Base-by-base conservation (phyloP, 1,139 yeast species). In the Sugiyamaella xylanicola region DNA sequence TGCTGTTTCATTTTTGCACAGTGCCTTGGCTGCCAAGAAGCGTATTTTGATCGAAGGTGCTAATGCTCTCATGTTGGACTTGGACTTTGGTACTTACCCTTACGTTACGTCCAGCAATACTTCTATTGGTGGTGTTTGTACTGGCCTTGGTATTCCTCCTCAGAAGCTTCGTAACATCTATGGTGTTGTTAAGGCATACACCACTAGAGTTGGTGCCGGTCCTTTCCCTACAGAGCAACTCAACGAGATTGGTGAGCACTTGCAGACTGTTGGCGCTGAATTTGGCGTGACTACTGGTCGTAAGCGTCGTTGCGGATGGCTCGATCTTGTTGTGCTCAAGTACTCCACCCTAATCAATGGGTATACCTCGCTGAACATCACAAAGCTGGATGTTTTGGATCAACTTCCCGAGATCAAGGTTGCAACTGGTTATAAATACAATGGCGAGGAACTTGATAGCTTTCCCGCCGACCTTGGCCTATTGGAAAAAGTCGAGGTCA, bases 251-350 rank as follows among this genome's bases (percentile, higher is more conserved):
- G 99, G 99, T 68, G 96, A 87, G 69, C 83, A 84, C 62, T 80
- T 93, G 69, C 99, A 95, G 74, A 76, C 79, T 51, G 88, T 92
- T 61, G 99, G 99, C 67, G 96, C 93, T 57, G 97, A 93, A 75
- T 90, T 72, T 69, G 99, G 99, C 74, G 99, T 93, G 63, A 93
- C 99, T 64, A 93, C 99, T 44, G 99, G 99, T 63, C 87, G 99
- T 79, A 92, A 92, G 82, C 88, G 99, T 79, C 86, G 99, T 77
- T 95, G 99, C 74, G 99, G 99, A 55, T 93, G 99, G 99, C 84
- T 93, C 69, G 99, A 93, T 74, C 80, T 95, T 67, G 99, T 93
- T 35, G 97, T 95, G 41, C 79, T 93, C 74, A 88, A 87, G 73
- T 93, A 93, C 76, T 91, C 98, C 46, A 84, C 89, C 59, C 74